Percentiles rank a stretch among this genome's conserved stretches.
These are phyloP conservation scores for Candida sp. DNA, from an alignment of 1,139 yeast genomes.

Conservation along the genomic window DNA sequence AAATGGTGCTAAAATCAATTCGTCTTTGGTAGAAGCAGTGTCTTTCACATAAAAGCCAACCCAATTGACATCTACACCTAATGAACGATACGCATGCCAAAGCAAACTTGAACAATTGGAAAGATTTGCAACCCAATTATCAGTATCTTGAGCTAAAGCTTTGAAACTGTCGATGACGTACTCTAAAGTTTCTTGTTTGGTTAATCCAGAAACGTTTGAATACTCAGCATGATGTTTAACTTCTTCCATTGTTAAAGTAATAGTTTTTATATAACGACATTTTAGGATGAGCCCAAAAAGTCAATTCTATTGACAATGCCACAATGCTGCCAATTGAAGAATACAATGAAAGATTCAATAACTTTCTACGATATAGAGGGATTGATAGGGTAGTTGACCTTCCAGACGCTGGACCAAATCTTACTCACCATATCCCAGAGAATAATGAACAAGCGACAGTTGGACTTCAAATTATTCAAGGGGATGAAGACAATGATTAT, in stretches of 20 bases:
- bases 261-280: neutral
- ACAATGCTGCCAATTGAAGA: constrained; percentile 1
- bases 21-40: constrained; percentile 22
- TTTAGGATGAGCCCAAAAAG: neutral
- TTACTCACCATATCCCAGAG: constrained; percentile 1
- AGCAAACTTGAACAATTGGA: constrained; percentile 82
- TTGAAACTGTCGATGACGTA: constrained; percentile 57
- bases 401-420: constrained; percentile 1
- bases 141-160: constrained; percentile 60
- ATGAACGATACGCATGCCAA: constrained; percentile 82
- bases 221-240: constrained; percentile 60
- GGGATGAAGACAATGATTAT: neutral
- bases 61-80: constrained; percentile 73
- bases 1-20: constrained; percentile 83
- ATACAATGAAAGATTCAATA: constrained; percentile 6
- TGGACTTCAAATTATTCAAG: constrained; percentile 1
- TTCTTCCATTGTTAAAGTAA: constrained; percentile 5
- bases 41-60: constrained; percentile 77
- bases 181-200: constrained; percentile 59
- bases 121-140: constrained; percentile 85
- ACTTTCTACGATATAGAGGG: constrained; percentile 12
- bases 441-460: constrained; percentile 4
- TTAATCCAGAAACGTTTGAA: constrained; percentile 26
- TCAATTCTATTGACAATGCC: neutral
- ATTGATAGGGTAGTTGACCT: constrained; percentile 7